phyloP scores from a whole-genome alignment of 768 basidiomycete species.

The Tulasnella sp. region DNA sequence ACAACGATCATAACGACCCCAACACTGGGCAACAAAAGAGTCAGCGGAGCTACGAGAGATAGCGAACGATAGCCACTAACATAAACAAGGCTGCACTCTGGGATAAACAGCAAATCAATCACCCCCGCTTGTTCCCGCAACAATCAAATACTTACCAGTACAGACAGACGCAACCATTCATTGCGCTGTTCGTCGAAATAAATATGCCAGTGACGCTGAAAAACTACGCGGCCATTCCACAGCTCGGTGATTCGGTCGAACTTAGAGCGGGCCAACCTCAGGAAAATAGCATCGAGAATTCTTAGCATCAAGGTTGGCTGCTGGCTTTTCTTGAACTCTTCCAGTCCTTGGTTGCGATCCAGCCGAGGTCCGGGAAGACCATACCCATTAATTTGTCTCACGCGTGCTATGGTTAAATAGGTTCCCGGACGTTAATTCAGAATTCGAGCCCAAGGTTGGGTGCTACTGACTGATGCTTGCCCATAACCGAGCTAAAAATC shows the following conservation, averaged over 20 bases:
- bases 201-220: conserved; percentile 30
- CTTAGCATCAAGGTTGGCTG: background rate
- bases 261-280: background rate
- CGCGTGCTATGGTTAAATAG: background rate
- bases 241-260: conserved; percentile 13
- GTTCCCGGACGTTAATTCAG: background rate
- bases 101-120: background rate
- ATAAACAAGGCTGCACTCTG: conserved; percentile 17
- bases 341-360: conserved; percentile 15
- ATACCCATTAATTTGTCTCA: conserved; percentile 3
- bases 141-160: background rate
- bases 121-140: background rate
- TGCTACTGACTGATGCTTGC: background rate
- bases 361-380: background rate
- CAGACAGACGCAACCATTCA: conserved; percentile 3
- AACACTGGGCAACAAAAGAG: background rate
- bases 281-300: background rate
- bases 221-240: conserved; percentile 32
- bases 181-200: conserved; percentile 27
- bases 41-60: background rate
- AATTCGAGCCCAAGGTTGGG: no score
- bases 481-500: conserved; percentile 7
- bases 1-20: background rate
- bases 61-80: background rate
- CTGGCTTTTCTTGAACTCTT: background rate